Conservation (phyloP, 108 stramenopile genomes). For the Nitzschia sp. region DNA sequence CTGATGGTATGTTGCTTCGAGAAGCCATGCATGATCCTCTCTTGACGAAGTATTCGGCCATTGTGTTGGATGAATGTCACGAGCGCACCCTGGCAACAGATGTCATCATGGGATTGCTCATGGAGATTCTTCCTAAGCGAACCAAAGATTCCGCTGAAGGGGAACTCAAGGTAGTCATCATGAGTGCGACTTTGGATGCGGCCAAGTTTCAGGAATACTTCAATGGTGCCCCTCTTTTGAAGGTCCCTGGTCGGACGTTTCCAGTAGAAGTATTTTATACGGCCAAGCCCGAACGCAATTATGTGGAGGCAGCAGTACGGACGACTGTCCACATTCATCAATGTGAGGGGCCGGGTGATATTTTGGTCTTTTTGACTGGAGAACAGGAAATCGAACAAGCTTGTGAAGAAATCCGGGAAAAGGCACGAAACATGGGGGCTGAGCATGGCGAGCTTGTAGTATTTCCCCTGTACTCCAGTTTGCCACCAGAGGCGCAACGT, state of each 20-base stretch:
- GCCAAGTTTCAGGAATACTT: slow-evolving; percentile 93
- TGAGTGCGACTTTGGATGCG: slow-evolving; percentile 98
- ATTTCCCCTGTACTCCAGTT: slow-evolving; percentile 96
- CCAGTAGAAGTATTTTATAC: slow-evolving; percentile 99
- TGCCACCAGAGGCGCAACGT: slow-evolving; percentile 93
- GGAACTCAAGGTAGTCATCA: slow-evolving; percentile 96
- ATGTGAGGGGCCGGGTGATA: slow-evolving; percentile 97
- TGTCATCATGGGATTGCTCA: slow-evolving; percentile 98
- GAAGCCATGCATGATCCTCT: slow-evolving; percentile 99
- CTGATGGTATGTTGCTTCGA: slow-evolving; percentile 92
- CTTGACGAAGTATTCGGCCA: slow-evolving; percentile 86
- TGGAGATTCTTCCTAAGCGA: slow-evolving; percentile 90
- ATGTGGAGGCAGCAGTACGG: slow-evolving; percentile 96
- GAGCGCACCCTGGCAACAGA: slow-evolving; percentile 98
- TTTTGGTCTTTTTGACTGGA: slow-evolving; percentile 98
- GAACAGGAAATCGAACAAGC: slow-evolving; percentile 99
- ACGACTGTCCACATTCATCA: slow-evolving; percentile 97
- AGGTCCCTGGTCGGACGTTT: slow-evolving; percentile 96
- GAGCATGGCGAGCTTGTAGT: slow-evolving; percentile 87
- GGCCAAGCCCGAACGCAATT: slow-evolving; percentile 96
- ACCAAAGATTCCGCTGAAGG: slow-evolving; percentile 68
- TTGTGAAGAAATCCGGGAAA: slow-evolving; percentile 89
- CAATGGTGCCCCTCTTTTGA: slow-evolving; percentile 83
- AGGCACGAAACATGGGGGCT: slow-evolving; percentile 56
- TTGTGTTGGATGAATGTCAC: slow-evolving; percentile 98